Conservation (phyloP, 148 eudicot species). For the Camellia lanceoleosa region DNA sequence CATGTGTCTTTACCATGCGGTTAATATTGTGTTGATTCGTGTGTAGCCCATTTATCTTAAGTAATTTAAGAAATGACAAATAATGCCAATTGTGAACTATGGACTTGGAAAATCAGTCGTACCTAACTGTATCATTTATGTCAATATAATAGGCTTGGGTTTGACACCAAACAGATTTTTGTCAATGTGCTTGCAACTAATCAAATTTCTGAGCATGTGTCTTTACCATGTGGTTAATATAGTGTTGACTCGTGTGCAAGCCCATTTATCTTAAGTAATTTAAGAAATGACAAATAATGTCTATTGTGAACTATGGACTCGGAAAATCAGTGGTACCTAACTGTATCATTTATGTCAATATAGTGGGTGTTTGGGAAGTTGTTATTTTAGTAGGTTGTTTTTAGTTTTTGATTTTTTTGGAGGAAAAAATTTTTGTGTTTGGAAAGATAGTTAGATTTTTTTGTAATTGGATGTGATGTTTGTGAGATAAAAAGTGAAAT, state of each 20-base stretch:
- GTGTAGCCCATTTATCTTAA: neutral
- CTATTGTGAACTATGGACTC: neutral
- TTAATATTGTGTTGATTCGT: neutral
- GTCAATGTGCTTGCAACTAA: neutral
- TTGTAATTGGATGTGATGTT: no score
- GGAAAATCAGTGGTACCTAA: neutral
- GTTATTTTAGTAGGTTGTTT: no score
- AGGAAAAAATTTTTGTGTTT: no score
- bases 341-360: slow-evolving; percentile 4
- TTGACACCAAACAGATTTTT: neutral
- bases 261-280: neutral
- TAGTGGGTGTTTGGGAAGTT: no score
- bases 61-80: neutral
- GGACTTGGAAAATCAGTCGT: neutral
- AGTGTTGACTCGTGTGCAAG: neutral
- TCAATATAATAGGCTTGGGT: neutral
- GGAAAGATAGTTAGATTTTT: no score
- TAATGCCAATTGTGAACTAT: neutral
- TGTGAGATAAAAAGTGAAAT: no score
- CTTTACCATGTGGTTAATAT: neutral
- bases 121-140: neutral
- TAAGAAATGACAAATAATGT: neutral
- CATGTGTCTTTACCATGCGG: neutral
- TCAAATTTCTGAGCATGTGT: neutral
- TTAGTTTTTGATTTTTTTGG: no score